phyloP scores from a whole-genome alignment of 352 stramenopile genomes.

The Pythium aphanidermatum region DNA sequence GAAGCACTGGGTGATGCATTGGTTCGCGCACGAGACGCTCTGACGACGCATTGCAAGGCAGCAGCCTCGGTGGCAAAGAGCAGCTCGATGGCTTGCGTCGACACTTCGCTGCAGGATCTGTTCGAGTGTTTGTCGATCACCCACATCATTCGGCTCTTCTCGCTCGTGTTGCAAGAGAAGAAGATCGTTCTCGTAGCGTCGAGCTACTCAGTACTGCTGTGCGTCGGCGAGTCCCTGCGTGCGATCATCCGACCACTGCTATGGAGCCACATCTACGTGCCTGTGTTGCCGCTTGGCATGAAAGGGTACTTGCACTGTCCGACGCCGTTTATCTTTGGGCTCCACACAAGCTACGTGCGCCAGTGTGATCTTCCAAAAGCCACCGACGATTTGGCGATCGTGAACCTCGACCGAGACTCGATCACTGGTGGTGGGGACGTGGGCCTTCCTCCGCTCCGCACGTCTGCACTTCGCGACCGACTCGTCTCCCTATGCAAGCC shows the following conservation, averaged over 20 bases:
- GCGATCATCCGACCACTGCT: conserved; percentile 47
- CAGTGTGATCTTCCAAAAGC: conserved; percentile 37
- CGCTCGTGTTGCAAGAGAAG: conserved; percentile 57
- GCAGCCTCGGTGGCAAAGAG: too few species aligned
- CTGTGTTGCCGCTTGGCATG: conserved; percentile 51
- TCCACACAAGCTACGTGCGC: conserved; percentile 55
- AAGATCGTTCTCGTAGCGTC: conserved; percentile 70
- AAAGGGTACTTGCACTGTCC: conserved; percentile 69
- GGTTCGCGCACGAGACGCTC: not conserved
- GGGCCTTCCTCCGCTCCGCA: conserved; percentile 28
- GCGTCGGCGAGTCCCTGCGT: conserved; percentile 44
- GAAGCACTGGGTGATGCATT: not conserved
- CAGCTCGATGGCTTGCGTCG: conserved; percentile 14
- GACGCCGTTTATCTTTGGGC: conserved; percentile 72
- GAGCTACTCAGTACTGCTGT: conserved; percentile 58
- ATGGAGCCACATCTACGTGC: conserved; percentile 80
- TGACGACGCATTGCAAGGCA: too few species aligned
- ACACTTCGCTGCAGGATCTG: conserved; percentile 38
- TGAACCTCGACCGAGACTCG: conserved; percentile 50
- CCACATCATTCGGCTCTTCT: conserved; percentile 55
- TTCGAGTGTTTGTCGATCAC: conserved; percentile 56
- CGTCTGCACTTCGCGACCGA: conserved; percentile 29
- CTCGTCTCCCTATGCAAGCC: conserved; percentile 36
- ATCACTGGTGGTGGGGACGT: conserved; percentile 45
- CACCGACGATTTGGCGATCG: conserved; percentile 43